These are phyloP conservation scores for Myriangium duriaei DNA, from an alignment of 2,329 filamentous ascomycete genomes.

Conservation along the genomic window DNA sequence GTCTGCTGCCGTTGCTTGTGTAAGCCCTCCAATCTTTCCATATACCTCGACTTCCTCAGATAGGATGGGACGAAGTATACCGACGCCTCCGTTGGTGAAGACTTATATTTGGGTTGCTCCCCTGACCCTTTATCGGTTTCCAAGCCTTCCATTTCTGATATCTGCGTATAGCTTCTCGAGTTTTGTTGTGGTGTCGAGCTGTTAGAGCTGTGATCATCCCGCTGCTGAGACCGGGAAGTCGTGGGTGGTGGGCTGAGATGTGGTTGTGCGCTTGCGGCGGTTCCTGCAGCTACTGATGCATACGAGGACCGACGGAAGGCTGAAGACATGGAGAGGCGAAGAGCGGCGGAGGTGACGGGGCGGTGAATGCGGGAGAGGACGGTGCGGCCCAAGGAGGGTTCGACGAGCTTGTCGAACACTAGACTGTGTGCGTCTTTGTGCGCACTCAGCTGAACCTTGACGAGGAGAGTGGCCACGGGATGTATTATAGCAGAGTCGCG, in stretches of 20 bases:
- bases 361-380: too few species aligned
- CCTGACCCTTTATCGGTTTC: not conserved
- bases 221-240: constrained; percentile 43
- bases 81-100: constrained; percentile 19
- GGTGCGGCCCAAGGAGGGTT: too few species aligned
- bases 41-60: constrained; percentile 63
- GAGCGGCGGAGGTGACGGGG: constrained; percentile 17
- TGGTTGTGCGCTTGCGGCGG: constrained; percentile 27
- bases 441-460: too few species aligned
- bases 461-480: too few species aligned
- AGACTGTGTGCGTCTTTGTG: too few species aligned
- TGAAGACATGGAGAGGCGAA: constrained; percentile 23
- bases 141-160: constrained; percentile 3
- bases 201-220: constrained; percentile 36
- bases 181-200: constrained; percentile 24
- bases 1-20: not conserved
- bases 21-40: constrained; percentile 53
- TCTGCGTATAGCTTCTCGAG: constrained; percentile 12
- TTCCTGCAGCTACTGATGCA: constrained; percentile 48
- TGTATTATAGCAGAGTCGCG: too few species aligned
- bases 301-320: constrained; percentile 44
- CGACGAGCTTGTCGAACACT: too few species aligned
- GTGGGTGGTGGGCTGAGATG: constrained; percentile 24
- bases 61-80: constrained; percentile 76
- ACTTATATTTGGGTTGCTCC: not conserved